Evolutionary conservation across 176 grass and related monocot species (phyloP).

Genomic region (Tillandsia leiboldiana): DNA sequence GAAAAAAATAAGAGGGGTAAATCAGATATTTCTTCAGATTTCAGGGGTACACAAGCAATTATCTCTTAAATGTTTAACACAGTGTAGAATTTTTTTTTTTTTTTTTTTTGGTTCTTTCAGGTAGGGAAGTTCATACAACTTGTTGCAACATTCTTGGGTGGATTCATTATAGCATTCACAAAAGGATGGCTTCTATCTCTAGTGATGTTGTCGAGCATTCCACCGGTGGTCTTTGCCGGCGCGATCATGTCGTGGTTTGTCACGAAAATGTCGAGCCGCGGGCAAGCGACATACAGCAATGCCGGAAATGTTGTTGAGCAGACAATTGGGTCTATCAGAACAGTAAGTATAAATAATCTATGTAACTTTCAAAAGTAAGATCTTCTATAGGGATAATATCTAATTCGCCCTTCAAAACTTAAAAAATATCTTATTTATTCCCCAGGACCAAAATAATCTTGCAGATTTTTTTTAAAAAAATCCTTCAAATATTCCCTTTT

Average conservation of each 20-base stretch:
- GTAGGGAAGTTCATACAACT: constrained; percentile 80
- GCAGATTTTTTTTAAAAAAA: too few relatives aligned
- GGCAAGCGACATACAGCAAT: constrained; percentile 45
- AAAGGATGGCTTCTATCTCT: constrained; percentile 86
- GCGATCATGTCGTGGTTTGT: constrained; percentile 45
- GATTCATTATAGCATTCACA: constrained; percentile 64
- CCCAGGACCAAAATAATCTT: too few relatives aligned
- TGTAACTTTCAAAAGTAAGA: constrained; percentile 2
- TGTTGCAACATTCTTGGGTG: constrained; percentile 57
- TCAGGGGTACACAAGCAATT: too few relatives aligned
- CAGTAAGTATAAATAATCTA: constrained; percentile 33
- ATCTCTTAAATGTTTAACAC: not conserved
- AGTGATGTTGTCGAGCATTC: constrained; percentile 68
- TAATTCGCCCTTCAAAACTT: too few relatives aligned
- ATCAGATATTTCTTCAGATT: too few relatives aligned
- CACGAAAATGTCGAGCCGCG: constrained; percentile 47
- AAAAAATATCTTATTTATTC: too few relatives aligned
- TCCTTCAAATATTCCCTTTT: too few relatives aligned
- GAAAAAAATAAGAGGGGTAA: too few relatives aligned
- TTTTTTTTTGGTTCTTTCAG: constrained; percentile 24
- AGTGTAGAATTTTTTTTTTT: not conserved
- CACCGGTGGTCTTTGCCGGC: constrained; percentile 53
- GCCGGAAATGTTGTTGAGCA: constrained; percentile 69
- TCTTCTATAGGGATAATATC: too few relatives aligned
- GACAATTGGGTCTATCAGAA: constrained; percentile 62